These are phyloP conservation scores for Spathaspora sp. DNA, from an alignment of 1,139 yeast genomes.

Conservation along the genomic window DNA sequence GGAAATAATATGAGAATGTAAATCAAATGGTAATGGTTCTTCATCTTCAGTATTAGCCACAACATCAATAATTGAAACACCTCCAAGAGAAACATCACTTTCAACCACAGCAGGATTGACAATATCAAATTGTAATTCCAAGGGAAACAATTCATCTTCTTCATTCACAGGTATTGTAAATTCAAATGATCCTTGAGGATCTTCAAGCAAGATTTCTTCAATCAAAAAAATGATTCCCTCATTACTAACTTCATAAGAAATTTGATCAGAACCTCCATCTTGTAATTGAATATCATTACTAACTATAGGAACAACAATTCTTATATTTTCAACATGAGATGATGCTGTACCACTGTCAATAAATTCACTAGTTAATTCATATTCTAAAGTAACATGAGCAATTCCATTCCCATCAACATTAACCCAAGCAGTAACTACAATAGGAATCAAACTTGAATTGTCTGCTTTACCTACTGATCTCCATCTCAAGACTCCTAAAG, in stretches of 20 bases:
- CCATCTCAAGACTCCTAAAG: constrained; percentile 92
- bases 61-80: constrained; percentile 42
- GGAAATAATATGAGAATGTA: constrained; percentile 57
- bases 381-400: constrained; percentile 83
- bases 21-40: constrained; percentile 68
- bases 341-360: constrained; percentile 23
- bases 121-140: constrained; percentile 57
- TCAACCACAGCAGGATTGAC: constrained; percentile 36
- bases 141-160: constrained; percentile 90
- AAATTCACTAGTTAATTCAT: constrained; percentile 58
- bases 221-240: constrained; percentile 62
- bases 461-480: constrained; percentile 64
- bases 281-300: constrained; percentile 58
- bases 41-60: constrained; percentile 39
- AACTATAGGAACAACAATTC: constrained; percentile 65
- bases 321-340: constrained; percentile 51
- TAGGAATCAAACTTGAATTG: constrained; percentile 61
- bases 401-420: constrained; percentile 53
- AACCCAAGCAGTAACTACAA: constrained; percentile 85
- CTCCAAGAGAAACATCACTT: constrained; percentile 41
- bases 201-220: constrained; percentile 46
- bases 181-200: constrained; percentile 75
- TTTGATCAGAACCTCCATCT: constrained; percentile 40
- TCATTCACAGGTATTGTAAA: constrained; percentile 70
- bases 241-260: constrained; percentile 50